Evolutionary conservation across 768 basidiomycete genomes (phyloP), one percentile per base, ranked within the genome.

Genomic region (Suillus subluteus): DNA sequence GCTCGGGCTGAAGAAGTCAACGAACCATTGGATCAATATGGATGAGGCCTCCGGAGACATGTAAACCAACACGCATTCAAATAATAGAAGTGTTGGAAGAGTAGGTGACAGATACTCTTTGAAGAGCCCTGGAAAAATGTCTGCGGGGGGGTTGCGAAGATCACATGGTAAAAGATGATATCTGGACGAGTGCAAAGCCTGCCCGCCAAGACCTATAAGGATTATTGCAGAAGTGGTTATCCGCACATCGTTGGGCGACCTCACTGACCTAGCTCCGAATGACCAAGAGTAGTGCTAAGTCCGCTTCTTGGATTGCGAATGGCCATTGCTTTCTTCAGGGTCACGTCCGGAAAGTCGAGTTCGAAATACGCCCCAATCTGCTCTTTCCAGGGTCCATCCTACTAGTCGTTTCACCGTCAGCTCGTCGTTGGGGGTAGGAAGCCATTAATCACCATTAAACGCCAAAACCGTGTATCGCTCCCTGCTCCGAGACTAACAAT

Each of bases 391-490:
- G 83, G 78, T 18, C 89, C 85, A 32, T 88, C 84, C 92, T 94
- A 79, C 67, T 67, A n/a, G 26, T 37, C 32, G 12, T 61, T 40
- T 30, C 59, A 65, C 67, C 44, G 6, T 55, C 64, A 55, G 63
- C 67, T 13, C 41, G 65, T 50, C 35, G 21, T 32, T n/a, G n/a
- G 3, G 71, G 23, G 72, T 69, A 64, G 52, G 23, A 38, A 46
- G 15, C 44, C 26, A 64, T 30, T 41, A 46, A 62, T 80, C 80
- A 94, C 95, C 81, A 83, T 85, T 71, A 97, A 81, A 65, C 96
- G 84, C 96, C 97, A 99, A 75, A 93, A 99, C 63, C 98, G 82
- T 3, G 95, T 95, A 79, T 99, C 98, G 72, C 94, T 98, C 30
- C 98, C 98, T 2, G 96, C 92, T 0, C 98, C 98, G 38, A 98